These are phyloP conservation scores for Acacia melanoxylon DNA, from an alignment of 306 rosid species.

Conservation along the genomic window DNA sequence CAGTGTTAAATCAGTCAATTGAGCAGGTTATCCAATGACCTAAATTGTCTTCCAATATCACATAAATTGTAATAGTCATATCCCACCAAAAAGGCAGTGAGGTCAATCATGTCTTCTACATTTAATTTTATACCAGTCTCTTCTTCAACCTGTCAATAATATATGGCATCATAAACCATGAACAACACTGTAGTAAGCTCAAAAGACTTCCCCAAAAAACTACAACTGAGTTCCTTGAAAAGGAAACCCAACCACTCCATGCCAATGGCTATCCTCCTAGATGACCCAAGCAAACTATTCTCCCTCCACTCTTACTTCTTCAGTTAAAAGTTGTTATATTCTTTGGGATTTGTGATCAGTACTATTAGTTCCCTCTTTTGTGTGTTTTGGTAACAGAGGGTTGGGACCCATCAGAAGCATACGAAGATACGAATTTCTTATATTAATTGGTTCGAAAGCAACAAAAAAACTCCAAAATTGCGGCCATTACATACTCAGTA, in stretches of 20 bases:
- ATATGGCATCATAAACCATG: slow-evolving; percentile 6
- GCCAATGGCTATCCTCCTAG: background rate
- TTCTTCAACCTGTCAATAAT: slow-evolving; percentile 83
- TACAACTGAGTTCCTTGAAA: background rate
- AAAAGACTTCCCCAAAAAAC: background rate
- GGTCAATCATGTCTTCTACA: slow-evolving; percentile 75
- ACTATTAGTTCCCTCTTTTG: background rate
- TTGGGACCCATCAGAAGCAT: background rate
- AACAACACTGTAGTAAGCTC: background rate
- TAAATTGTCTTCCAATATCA: background rate
- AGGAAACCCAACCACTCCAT: background rate
- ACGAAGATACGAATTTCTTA: background rate
- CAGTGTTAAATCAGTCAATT: background rate
- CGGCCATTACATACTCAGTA: slow-evolving; percentile 71
- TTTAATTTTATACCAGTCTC: slow-evolving; percentile 79
- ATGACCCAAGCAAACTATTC: background rate
- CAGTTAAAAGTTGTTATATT: background rate
- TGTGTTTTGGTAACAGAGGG: background rate
- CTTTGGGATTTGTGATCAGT: background rate
- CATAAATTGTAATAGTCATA: background rate
- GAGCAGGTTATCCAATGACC: background rate
- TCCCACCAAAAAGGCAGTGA: slow-evolving; percentile 56
- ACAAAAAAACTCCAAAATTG: slow-evolving; percentile 3
- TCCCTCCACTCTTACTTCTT: background rate
- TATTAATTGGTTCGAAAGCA: background rate